Evolutionary conservation across 257 asterid species (phyloP).

Genomic region (Solanum pennellii): DNA sequence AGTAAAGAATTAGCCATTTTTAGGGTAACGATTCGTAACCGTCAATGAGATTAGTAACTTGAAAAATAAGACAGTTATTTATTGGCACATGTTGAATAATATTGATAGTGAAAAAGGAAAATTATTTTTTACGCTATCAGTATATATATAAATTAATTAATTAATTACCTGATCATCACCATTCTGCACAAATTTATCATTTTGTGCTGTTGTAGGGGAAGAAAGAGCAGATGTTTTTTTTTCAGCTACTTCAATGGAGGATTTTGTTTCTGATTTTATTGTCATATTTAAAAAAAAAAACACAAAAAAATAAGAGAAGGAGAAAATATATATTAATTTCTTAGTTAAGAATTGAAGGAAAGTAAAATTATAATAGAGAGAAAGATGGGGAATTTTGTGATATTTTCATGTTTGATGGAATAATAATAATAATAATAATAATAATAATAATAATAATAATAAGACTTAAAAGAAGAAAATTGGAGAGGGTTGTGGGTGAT

Average conservation of each 20-base stretch:
- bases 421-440: background rate
- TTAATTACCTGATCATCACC: background rate
- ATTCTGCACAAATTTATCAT: background rate
- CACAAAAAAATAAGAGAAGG: background rate
- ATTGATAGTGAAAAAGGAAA: background rate
- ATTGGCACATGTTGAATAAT: background rate
- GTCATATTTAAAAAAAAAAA: background rate
- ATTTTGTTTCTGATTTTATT: background rate
- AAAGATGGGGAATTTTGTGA: background rate
- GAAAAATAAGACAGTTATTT: background rate
- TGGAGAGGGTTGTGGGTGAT: background rate
- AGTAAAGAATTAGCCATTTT: background rate
- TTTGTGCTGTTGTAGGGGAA: background rate
- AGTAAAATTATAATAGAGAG: background rate
- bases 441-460: background rate
- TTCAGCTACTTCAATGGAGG: background rate
- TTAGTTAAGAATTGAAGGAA: background rate
- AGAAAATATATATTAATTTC: background rate
- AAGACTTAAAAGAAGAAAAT: background rate
- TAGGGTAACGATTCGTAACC: background rate
- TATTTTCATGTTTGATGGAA: background rate
- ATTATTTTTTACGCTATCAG: background rate
- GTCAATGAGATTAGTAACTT: background rate
- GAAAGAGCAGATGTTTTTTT: background rate
- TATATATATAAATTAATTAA: background rate